phyloP scores from a whole-genome alignment of 2,329 filamentous ascomycete species.

The Pseudogymnoascus sp. region DNA sequence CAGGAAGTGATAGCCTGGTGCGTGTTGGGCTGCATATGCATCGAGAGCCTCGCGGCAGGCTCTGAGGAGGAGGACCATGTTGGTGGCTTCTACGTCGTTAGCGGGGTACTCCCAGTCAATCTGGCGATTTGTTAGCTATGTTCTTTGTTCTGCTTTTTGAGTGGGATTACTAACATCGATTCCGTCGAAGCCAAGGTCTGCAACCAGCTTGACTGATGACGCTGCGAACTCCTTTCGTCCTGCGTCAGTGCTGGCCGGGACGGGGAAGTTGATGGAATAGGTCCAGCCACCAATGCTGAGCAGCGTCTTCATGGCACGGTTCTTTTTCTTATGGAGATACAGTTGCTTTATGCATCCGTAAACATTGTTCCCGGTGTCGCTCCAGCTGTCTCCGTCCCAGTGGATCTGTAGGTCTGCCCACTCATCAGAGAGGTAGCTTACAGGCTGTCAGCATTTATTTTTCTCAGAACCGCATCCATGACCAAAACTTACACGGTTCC shows the following conservation, averaged over 20 bases:
- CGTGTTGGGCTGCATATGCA: slow-evolving; percentile 38
- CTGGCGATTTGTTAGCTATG: neutral
- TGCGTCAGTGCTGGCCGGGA: slow-evolving; percentile 54
- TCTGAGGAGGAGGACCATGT: slow-evolving; percentile 28
- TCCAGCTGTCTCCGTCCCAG: slow-evolving; percentile 62
- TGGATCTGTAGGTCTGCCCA: slow-evolving; percentile 69
- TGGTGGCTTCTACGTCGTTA: slow-evolving; percentile 21
- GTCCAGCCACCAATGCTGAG: slow-evolving; percentile 80
- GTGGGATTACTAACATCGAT: slow-evolving; percentile 29
- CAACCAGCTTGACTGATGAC: slow-evolving; percentile 60
- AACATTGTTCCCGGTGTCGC: slow-evolving; percentile 59
- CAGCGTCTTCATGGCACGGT: slow-evolving; percentile 71
- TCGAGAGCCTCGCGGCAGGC: slow-evolving; percentile 37
- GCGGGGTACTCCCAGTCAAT: slow-evolving; percentile 25
- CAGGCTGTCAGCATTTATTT: slow-evolving; percentile 13
- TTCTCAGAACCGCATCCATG: slow-evolving; percentile 44
- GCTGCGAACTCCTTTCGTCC: slow-evolving; percentile 62
- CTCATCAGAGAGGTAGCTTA: slow-evolving; percentile 55
- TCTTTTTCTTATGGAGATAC: slow-evolving; percentile 64
- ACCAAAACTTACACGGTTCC: slow-evolving; percentile 58
- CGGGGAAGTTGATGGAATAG: slow-evolving; percentile 68
- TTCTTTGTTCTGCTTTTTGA: slow-evolving; percentile 8
- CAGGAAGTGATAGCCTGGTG: slow-evolving; percentile 43
- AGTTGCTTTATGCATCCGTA: slow-evolving; percentile 77
- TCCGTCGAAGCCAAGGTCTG: slow-evolving; percentile 60